Percentiles rank a stretch among this genome's conserved stretches.
Conservation (phyloP, 805 yeast genomes). For the Ogataea philodendri region DNA sequence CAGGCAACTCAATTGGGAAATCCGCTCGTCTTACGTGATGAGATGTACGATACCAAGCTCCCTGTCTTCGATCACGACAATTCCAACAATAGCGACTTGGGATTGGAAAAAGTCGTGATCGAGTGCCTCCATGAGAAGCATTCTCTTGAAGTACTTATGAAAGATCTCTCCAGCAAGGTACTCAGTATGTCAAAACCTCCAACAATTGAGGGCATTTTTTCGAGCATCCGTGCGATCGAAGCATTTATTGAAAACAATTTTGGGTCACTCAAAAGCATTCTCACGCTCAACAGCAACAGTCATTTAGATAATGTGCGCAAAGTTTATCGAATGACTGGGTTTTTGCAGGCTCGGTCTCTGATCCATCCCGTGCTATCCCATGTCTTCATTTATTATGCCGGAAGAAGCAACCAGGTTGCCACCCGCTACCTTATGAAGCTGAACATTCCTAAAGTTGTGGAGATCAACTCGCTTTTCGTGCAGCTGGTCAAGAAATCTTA, state of each 20-base stretch:
- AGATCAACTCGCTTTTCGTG: slow-evolving; percentile 38
- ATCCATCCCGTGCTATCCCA: slow-evolving; percentile 41
- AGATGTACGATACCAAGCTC: slow-evolving; percentile 49
- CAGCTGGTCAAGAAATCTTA: slow-evolving; percentile 34
- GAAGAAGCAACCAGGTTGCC: slow-evolving; percentile 32
- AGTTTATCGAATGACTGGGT: slow-evolving; percentile 23
- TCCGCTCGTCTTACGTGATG: slow-evolving; percentile 39
- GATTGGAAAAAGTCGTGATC: slow-evolving; percentile 42
- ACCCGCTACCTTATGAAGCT: slow-evolving; percentile 40
- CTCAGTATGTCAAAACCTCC: slow-evolving; percentile 41
- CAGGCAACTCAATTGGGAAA: slow-evolving; percentile 49
- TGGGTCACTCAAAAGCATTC: slow-evolving; percentile 30
- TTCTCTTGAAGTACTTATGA: slow-evolving; percentile 32
- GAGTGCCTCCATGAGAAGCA: slow-evolving; percentile 32
- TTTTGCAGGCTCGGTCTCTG: slow-evolving; percentile 33
- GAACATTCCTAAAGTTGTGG: slow-evolving; percentile 31
- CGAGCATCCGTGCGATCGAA: slow-evolving; percentile 39
- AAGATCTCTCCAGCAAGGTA: slow-evolving; percentile 37
- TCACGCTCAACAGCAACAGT: slow-evolving; percentile 26
- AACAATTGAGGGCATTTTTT: slow-evolving; percentile 38
- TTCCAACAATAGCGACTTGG: slow-evolving; percentile 38
- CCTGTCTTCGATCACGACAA: slow-evolving; percentile 41
- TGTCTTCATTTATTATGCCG: slow-evolving; percentile 41
- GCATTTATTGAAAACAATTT: slow-evolving; percentile 29
- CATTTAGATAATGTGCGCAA: slow-evolving; percentile 25